These are phyloP conservation scores for Yamadazyma membranifaciens DNA, from an alignment of 1,139 yeast species.

Conservation along the genomic window DNA sequence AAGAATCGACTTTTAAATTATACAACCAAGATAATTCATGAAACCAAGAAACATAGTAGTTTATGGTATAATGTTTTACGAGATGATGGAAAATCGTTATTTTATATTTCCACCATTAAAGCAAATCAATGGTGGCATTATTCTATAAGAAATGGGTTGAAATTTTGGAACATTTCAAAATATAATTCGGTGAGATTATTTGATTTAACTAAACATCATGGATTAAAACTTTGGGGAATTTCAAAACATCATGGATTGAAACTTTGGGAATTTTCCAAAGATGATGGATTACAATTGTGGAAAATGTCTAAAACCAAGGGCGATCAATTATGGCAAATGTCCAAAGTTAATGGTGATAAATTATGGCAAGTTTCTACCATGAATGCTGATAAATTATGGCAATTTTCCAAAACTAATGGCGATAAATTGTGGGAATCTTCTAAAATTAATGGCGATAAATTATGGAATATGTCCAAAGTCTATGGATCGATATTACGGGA, in stretches of 20 bases:
- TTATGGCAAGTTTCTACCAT: neutral
- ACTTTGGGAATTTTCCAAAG: neutral
- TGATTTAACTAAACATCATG: neutral
- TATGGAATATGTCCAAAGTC: neutral
- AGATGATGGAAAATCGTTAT: no score
- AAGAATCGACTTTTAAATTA: constrained; percentile 1
- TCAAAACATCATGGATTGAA: neutral
- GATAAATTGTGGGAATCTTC: neutral
- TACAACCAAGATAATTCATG: neutral
- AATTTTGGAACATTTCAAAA: neutral
- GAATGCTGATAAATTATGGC: neutral
- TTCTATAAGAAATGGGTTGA: neutral
- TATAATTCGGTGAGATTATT: neutral
- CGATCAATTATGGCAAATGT: neutral
- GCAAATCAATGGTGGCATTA: neutral
- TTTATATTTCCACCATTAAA: neutral
- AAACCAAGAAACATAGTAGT: no score
- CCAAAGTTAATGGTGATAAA: neutral
- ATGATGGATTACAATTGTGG: no score
- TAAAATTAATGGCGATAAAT: neutral
- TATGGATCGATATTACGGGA: neutral
- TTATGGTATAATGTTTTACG: no score
- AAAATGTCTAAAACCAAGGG: neutral
- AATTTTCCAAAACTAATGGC: neutral
- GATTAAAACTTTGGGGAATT: neutral